Base-by-base conservation (phyloP, 768 basidiomycete species). In the Kwoniella bestiolae region DNA sequence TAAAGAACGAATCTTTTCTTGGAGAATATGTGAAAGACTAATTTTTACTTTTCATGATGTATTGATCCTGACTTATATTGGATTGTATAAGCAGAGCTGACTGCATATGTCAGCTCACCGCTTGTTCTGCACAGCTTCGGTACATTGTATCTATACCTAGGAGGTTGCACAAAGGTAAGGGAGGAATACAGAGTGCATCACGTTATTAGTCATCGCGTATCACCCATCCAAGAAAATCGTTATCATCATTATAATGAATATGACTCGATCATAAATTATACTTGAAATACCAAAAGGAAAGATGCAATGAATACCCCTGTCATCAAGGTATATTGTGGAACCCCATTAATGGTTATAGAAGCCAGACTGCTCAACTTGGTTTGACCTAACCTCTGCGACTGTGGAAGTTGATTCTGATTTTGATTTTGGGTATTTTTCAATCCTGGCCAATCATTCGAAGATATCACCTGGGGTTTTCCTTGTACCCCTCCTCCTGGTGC, bases 371-470 rank as follows among this genome's bases (percentile, higher is more conserved):
- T 35, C 16, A 55, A 18, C 32, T 55, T 55, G 0, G 14, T 55
- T 21, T 29, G 34, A 23, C 52, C 52, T 55, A 38, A 55, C 23
- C 52, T 55, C 23, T 55, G 52, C 3, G 29, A 16, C n/a, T 47
- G 58, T 14, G 11, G 56, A 41, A 18, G 25, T 44, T 56, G 56
- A 12, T 35, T 38, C 32, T 46, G 52, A 21, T 2, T 5, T 47
- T 47, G 52, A 55, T 32, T 55, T 3, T 55, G 29, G 18, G 29
- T 18, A 3, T 38, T n/a, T n/a, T n/a, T 47, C 1, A 60, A 12
- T 25, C 58, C 58, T 11, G 45, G 58, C 29, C 41, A 60, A 5
- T 12, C 31, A 23, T 38, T 23, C 7, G 41, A 25, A 2, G 28
- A 21, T 7, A 49, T n/a, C 1, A 34, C 46, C 34, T 26, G 8